These are phyloP conservation scores for Rhizopogon vulgaris DNA, from an alignment of 768 basidiomycete genomes.

Conservation along the genomic window DNA sequence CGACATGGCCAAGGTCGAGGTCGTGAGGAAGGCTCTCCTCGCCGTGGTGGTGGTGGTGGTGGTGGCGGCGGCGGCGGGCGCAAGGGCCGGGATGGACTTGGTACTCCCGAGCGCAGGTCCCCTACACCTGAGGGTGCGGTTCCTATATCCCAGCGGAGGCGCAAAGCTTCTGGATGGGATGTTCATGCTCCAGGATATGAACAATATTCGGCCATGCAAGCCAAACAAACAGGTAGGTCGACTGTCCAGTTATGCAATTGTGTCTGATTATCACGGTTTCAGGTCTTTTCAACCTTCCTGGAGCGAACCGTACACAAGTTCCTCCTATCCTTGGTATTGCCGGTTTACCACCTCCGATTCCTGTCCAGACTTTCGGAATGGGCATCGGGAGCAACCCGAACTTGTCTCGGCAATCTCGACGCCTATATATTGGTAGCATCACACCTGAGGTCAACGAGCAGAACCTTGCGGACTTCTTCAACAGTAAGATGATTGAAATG, in stretches of 20 bases:
- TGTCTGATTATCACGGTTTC: conserved; percentile 11
- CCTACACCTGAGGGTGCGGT: conserved; percentile 86
- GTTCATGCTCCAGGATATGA: conserved; percentile 95
- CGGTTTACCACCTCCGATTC: conserved; percentile 76
- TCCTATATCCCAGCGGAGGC: conserved; percentile 78
- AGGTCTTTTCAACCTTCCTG: conserved; percentile 96
- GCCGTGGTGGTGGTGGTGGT: conserved; percentile 44
- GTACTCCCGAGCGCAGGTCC: conserved; percentile 74
- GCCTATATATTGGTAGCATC: conserved; percentile 96
- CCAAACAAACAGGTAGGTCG: conserved; percentile 88
- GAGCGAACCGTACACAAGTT: conserved; percentile 85
- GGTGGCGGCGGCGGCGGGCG: conserved; percentile 46
- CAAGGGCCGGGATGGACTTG: conserved; percentile 41
- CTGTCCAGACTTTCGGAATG: conserved; percentile 81
- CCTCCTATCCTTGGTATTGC: conserved; percentile 78
- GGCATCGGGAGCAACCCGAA: conserved; percentile 85
- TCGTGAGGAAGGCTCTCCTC: conserved; percentile 35
- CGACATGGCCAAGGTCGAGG: conserved; percentile 20
- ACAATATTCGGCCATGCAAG: conserved; percentile 90
- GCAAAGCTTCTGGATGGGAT: conserved; percentile 94
- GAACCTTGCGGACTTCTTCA: conserved; percentile 91
- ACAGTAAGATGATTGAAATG: conserved; percentile 92
- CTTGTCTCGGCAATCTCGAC: conserved; percentile 85
- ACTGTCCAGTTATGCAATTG: not conserved
- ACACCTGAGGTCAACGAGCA: conserved; percentile 93